Evolutionary conservation across 1,284 basidiomycete species (phyloP), one percentile per base, ranked within the genome.

Genomic region (Ustilago tritici): DNA sequence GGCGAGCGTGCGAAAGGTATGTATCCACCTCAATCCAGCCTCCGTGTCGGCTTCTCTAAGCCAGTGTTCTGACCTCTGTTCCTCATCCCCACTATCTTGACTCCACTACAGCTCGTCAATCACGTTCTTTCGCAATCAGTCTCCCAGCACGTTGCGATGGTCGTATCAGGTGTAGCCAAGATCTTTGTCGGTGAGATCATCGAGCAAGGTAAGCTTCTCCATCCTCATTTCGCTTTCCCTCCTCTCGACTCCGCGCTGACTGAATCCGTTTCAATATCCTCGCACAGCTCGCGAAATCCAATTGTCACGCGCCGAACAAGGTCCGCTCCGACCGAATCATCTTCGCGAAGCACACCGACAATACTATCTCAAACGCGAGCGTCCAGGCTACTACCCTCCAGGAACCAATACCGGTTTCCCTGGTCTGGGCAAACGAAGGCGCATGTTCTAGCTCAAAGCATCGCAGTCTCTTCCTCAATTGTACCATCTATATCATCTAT

Each of bases 171-270:
- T 81, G 93, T 95, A 65, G 90, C 90, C 19, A 96, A 96, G 84
- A 93, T 95, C 2, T 96, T 96, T 80, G 93, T 96, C 10, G 94
- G 94, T 2, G 94, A 95, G 86, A 93, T 95, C 6, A 90, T 95
- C 23, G 94, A 95, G 85, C 92, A 92, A 88, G 93, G 93, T 93
- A 62, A 58, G 88, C 81, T 19, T 19, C 43, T 19, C 7, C 17
- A 19, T 46, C n/a, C 19, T 19, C 43, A 41, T 17, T 6, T 14
- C 11, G 1, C 7, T 41, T 41, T 6, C 14, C 15, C 34, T 36
- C 32, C 19, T 28, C 40, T 41, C 40, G 19, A 15, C 5, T 19
- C 43, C 4, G 8, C 43, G n/a, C 9, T 46, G n/a, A 28, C 11
- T 19, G 36, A 23, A 15, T 47, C n/a, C 40, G 56, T 28, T 28